Conservation (phyloP, 352 stramenopile species). For the Phytopythium litorale region DNA sequence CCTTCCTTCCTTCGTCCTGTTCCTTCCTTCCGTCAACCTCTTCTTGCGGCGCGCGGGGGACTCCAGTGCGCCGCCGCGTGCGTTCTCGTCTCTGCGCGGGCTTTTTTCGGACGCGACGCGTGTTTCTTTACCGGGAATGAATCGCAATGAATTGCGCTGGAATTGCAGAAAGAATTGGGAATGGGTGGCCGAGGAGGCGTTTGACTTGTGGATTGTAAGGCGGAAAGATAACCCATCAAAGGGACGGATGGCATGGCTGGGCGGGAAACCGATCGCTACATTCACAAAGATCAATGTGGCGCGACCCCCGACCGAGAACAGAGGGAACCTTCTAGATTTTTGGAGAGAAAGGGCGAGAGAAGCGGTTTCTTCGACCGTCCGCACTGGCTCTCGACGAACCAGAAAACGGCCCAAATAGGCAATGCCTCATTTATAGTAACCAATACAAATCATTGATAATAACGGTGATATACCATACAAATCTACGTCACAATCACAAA, state of each 20-base stretch:
- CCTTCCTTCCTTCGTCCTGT: background rate
- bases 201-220: constrained; percentile 22
- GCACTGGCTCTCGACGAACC: no score
- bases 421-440: no score
- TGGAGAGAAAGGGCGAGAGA: constrained; percentile 9
- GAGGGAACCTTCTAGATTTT: constrained; percentile 36
- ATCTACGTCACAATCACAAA: no score
- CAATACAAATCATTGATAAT: no score
- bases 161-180: constrained; percentile 22
- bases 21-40: background rate
- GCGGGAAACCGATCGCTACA: constrained; percentile 1
- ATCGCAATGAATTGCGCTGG: constrained; percentile 39
- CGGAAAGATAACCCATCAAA: constrained; percentile 8
- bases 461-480: no score
- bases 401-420: no score
- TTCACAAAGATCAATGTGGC: background rate
- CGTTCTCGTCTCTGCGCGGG: constrained; percentile 16
- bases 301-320: background rate
- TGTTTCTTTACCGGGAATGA: constrained; percentile 19
- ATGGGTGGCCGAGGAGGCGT: constrained; percentile 18
- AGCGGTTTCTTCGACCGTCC: constrained; percentile 16
- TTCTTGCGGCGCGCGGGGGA: constrained; percentile 8
- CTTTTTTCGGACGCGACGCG: constrained; percentile 11
- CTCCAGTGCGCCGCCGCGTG: constrained; percentile 7
- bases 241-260: constrained; percentile 13